Evolutionary conservation across 441 rosid genomes (phyloP).

Genomic region (Adansonia rubrostipa): DNA sequence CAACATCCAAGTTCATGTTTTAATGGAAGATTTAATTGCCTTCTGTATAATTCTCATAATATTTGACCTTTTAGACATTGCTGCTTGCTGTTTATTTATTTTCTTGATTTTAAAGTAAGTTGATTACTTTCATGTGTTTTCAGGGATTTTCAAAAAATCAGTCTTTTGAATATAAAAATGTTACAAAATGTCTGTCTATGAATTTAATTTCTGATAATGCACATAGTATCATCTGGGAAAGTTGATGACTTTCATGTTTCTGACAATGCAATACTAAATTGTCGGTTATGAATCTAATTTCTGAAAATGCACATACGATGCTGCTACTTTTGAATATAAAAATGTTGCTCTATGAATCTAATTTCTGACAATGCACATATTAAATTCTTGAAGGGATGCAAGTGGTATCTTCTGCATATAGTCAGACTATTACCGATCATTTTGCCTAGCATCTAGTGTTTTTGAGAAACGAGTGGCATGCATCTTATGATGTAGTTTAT

Average conservation of each 20-base stretch:
- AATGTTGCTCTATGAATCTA: not conserved
- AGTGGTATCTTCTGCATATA: not conserved
- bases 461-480: conserved; percentile 13
- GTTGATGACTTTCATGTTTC: not conserved
- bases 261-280: not conserved
- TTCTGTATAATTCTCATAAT: not conserved
- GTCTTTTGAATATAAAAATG: not conserved
- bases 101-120: conserved; percentile 2
- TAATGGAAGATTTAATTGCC: not conserved
- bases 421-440: not conserved
- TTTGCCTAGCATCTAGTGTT: not conserved
- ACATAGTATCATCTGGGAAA: not conserved
- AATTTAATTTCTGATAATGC: not conserved
- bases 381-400: conserved; percentile 5
- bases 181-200: not conserved
- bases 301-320: not conserved
- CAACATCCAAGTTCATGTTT: not conserved
- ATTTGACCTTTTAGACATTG: not conserved
- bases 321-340: not conserved
- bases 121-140: conserved; percentile 5
- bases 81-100: not conserved
- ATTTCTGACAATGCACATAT: not conserved
- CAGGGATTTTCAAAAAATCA: not conserved
- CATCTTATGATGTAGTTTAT: not conserved
- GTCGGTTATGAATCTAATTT: no score